A percentile compares a stretch with the other conserved stretches of the same genome.
These are phyloP conservation scores for Tephrocybe sp. DNA, from an alignment of 768 basidiomycete species.

Conservation along the genomic window DNA sequence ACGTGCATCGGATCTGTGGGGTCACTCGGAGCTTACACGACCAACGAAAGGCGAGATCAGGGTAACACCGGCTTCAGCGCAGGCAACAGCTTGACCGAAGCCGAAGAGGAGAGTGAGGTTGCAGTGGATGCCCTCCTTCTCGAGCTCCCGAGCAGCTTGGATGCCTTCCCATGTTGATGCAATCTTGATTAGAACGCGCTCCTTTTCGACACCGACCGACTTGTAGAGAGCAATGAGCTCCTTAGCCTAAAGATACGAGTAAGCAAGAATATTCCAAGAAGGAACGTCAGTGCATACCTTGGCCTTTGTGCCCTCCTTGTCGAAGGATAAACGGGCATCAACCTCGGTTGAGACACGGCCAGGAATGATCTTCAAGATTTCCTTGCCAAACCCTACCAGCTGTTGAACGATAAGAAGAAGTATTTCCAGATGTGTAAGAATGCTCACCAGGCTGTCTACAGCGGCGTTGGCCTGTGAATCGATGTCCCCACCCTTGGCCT, in stretches of 20 bases:
- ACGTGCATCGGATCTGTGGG: constrained; percentile 13
- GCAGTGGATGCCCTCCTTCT: constrained; percentile 96
- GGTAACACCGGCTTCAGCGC: constrained; percentile 97
- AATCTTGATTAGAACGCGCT: constrained; percentile 98
- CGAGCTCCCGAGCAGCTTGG: constrained; percentile 96
- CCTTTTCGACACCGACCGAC: constrained; percentile 89
- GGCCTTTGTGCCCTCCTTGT: constrained; percentile 88
- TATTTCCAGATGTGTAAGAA: not conserved
- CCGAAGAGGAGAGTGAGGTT: constrained; percentile 99
- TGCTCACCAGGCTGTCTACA: constrained; percentile 82
- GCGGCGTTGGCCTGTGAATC: constrained; percentile 79
- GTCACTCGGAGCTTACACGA: constrained; percentile 58
- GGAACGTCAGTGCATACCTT: constrained; percentile 49
- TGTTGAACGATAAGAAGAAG: constrained; percentile 27
- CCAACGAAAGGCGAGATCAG: constrained; percentile 99
- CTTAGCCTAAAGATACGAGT: constrained; percentile 54
- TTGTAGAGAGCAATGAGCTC: constrained; percentile 94
- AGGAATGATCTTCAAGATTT: constrained; percentile 93
- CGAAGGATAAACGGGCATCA: constrained; percentile 95
- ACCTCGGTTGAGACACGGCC: constrained; percentile 99
- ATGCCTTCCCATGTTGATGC: constrained; percentile 99
- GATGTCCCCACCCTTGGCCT: constrained; percentile 76
- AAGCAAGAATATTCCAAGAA: not conserved
- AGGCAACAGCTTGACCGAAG: constrained; percentile 97
- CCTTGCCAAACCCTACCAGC: constrained; percentile 98